Percentiles rank a stretch among this genome's conserved stretches.
phyloP scores from a whole-genome alignment of 371 early-diverging fungal species.

The Choanephora cucurbitarum region DNA sequence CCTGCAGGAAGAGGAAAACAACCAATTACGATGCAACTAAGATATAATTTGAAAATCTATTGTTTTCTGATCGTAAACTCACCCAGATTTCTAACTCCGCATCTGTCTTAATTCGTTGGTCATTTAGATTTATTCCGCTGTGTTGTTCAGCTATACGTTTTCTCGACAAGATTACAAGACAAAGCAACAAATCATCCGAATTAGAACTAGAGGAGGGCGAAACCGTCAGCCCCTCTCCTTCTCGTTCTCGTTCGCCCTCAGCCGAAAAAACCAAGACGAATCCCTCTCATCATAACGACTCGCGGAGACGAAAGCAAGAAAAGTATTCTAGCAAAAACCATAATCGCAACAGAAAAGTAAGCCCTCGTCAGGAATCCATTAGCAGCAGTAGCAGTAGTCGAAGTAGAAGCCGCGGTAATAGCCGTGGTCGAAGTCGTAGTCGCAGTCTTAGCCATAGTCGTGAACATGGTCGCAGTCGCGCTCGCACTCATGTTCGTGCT shows the following conservation, averaged over 20 bases:
- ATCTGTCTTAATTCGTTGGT: too few species aligned
- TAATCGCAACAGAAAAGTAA: not conserved
- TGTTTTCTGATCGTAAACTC: too few species aligned
- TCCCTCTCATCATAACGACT: not conserved
- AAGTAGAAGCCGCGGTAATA: conserved; percentile 1
- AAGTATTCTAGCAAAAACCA: not conserved
- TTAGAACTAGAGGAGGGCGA: conserved; percentile 32
- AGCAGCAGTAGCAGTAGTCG: not conserved
- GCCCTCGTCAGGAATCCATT: not conserved
- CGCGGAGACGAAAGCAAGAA: not conserved
- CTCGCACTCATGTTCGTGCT: not conserved
- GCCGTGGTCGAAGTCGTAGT: conserved; percentile 4
- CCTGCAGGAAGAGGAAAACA: too few species aligned
- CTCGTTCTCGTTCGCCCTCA: conserved; percentile 9
- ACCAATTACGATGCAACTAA: too few species aligned
- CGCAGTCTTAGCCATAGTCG: not conserved
- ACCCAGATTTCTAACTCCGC: too few species aligned
- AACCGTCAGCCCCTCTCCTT: conserved; percentile 28
- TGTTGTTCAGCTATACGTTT: too few species aligned
- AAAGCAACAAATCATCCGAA: conserved; percentile 10
- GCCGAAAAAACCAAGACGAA: not conserved
- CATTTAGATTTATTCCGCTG: too few species aligned
- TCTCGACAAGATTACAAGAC: conserved; percentile 1
- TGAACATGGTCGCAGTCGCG: conserved; percentile 1
- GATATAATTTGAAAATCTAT: too few species aligned